Evolutionary conservation across 805 yeast genomes (phyloP), one percentile per base, ranked within the genome.

Genomic region (Lachancea sp.): DNA sequence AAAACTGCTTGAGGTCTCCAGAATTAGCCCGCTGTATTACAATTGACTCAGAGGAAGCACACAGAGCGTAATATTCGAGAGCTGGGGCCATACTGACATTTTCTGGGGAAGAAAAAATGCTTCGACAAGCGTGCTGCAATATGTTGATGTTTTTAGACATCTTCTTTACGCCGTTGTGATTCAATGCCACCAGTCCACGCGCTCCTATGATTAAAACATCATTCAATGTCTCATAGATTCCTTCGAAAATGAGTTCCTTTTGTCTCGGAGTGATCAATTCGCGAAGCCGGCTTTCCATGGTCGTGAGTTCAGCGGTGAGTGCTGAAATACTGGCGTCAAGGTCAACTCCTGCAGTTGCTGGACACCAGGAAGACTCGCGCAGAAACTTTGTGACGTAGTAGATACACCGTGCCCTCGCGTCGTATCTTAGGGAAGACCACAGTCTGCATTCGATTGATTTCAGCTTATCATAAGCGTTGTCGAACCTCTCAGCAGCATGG

Each of bases 301-400:
- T 56, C 26, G 54, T 50, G 16, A 62, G 40, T 12, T 60, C 63
- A 1, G 62, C 49, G 12, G 59, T 55, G 36, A 63, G 48, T 1
- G 52, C 44, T n/a, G 60, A 41, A 25, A 63, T 56, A 44, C 54
- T 52, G 32, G 55, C 54, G 41, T 59, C 59, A 26, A 62, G 42
- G 46, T 62, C 66, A 25, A 54, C 51, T 43, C 65, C 59, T 18
- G 59, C 62, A 6, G 56, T 58, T 16, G 58, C 62, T 12, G 58
- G 51, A 44, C 56, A 51, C 68, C 68, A 63, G 4, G 47, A 44
- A 8, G 56, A 57, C 13, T 48, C 46, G 36, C 52, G 54, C 36
- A 63, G 57, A 36, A 62, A 41, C 22, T 45, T 48, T 12, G 63
- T 59, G 40, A 62, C 59, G 25, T 55, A 53, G 35, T 51, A 57